Percentiles rank a stretch among this genome's conserved stretches.
Evolutionary conservation across 2,329 filamentous ascomycete genomes (phyloP).

Genomic region (Hypoxylon sp.): DNA sequence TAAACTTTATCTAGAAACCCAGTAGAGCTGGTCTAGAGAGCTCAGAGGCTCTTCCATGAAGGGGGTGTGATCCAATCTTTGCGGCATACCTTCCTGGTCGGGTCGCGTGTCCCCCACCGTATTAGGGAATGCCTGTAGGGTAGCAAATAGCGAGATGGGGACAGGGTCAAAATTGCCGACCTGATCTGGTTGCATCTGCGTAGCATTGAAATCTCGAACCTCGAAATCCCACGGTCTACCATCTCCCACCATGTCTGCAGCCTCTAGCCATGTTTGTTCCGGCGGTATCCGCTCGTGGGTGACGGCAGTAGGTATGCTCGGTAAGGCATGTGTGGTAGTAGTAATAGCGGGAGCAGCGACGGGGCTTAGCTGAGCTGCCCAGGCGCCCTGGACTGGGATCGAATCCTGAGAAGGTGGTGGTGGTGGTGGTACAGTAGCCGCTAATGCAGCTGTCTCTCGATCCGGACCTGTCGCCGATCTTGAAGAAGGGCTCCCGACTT

Average conservation of each 20-base stretch:
- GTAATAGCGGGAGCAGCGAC: constrained; percentile 15
- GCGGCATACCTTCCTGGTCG: constrained; percentile 14
- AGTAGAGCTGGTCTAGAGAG: constrained; percentile 22
- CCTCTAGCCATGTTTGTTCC: constrained; percentile 25
- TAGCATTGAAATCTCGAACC: constrained; percentile 12
- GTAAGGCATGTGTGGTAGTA: constrained; percentile 9
- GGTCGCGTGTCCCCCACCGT: constrained; percentile 13
- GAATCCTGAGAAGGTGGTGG: constrained; percentile 21
- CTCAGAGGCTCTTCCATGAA: constrained; percentile 1
- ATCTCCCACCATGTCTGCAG: constrained; percentile 10
- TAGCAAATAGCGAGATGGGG: constrained; percentile 17
- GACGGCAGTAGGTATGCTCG: constrained; percentile 16
- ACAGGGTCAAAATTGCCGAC: constrained; percentile 10
- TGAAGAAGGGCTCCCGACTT: constrained; percentile 16
- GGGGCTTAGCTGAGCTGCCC: constrained; percentile 12
- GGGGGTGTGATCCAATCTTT: constrained; percentile 17
- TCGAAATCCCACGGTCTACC: constrained; percentile 15
- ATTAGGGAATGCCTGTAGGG: constrained; percentile 11
- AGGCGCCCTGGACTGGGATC: constrained; percentile 12
- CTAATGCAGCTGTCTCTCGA: constrained; percentile 22
- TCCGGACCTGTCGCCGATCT: constrained; percentile 16
- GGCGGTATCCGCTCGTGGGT: constrained; percentile 12
- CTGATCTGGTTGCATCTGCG: constrained; percentile 19
- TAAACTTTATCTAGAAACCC: constrained; percentile 13
- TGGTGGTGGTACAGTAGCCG: constrained; percentile 6